phyloP scores from a whole-genome alignment of 352 stramenopile genomes.

The Phytopythium helicoides region DNA sequence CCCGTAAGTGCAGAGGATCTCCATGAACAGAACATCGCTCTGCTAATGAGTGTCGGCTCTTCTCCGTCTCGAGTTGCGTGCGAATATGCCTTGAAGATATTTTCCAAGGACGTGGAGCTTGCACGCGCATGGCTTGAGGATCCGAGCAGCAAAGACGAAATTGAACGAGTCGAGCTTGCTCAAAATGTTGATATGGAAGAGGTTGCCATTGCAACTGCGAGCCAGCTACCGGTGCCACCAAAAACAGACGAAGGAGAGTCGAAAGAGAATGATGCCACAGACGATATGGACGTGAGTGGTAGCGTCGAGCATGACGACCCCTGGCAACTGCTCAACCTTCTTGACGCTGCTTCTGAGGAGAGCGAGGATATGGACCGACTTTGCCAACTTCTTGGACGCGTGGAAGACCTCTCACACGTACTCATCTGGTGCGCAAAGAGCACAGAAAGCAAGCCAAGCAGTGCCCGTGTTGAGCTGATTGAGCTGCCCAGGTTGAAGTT shows the following conservation, averaged over 20 bases:
- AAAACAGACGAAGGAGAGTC: conserved; percentile 36
- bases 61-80: conserved; percentile 48
- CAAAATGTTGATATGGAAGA: conserved; percentile 5
- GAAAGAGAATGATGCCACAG: conserved; percentile 46
- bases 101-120: conserved; percentile 61
- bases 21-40: conserved; percentile 59
- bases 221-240: not conserved
- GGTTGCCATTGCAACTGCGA: not conserved
- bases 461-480: conserved; percentile 90
- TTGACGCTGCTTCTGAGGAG: conserved; percentile 64
- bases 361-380: conserved; percentile 54
- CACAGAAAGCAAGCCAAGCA: conserved; percentile 13
- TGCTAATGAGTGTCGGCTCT: conserved; percentile 65
- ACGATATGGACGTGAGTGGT: conserved; percentile 57
- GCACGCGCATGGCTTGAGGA: conserved; percentile 65
- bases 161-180: conserved; percentile 48
- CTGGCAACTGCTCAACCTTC: conserved; percentile 93
- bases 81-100: conserved; percentile 69
- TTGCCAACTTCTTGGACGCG: conserved; percentile 87
- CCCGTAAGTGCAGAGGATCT: conserved; percentile 58
- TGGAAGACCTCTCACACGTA: conserved; percentile 97
- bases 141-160: conserved; percentile 55
- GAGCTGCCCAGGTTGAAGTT: conserved; percentile 97
- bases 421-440: conserved; percentile 91
- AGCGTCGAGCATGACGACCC: conserved; percentile 48